phyloP scores from a whole-genome alignment of 73 alveolate genomes.

The Uronychia binucleata region DNA sequence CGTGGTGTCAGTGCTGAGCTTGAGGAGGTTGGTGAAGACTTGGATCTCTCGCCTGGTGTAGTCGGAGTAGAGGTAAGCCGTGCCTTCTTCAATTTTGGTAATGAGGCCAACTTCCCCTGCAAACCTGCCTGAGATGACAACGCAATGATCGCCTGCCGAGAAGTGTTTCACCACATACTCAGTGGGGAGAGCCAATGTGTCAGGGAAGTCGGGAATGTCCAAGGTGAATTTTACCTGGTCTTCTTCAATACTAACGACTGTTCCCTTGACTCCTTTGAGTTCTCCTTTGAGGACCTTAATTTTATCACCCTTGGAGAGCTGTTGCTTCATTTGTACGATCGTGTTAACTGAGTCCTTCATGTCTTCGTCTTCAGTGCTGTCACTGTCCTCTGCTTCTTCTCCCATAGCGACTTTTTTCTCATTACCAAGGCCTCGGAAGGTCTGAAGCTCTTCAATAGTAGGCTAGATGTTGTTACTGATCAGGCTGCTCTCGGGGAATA shows the following conservation, averaged over 20 bases:
- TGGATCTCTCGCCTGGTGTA: slow-evolving; percentile 56
- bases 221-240: slow-evolving; percentile 64
- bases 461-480: slow-evolving; percentile 78
- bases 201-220: slow-evolving; percentile 45
- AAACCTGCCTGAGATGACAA: slow-evolving; percentile 74
- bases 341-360: not conserved
- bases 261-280: slow-evolving; percentile 75
- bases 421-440: slow-evolving; percentile 17
- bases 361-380: not conserved
- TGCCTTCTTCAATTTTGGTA: slow-evolving; percentile 42
- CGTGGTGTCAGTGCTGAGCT: slow-evolving; percentile 54
- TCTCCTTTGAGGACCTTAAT: slow-evolving; percentile 80
- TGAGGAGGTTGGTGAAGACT: slow-evolving; percentile 64
- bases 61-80: slow-evolving; percentile 64
- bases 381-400: not conserved
- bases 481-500: slow-evolving; percentile 51
- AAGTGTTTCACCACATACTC: slow-evolving; percentile 74
- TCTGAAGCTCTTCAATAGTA: slow-evolving; percentile 77
- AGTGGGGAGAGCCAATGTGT: slow-evolving; percentile 39
- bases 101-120: slow-evolving; percentile 84
- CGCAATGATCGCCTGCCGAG: slow-evolving; percentile 80
- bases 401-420: not conserved
- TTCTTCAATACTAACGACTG: slow-evolving; percentile 70
- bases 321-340: not conserved
- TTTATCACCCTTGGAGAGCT: slow-evolving; percentile 82